phyloP scores from a whole-genome alignment of 192 early-diverging fungal genomes.

The Funneliformis mosseae region DNA sequence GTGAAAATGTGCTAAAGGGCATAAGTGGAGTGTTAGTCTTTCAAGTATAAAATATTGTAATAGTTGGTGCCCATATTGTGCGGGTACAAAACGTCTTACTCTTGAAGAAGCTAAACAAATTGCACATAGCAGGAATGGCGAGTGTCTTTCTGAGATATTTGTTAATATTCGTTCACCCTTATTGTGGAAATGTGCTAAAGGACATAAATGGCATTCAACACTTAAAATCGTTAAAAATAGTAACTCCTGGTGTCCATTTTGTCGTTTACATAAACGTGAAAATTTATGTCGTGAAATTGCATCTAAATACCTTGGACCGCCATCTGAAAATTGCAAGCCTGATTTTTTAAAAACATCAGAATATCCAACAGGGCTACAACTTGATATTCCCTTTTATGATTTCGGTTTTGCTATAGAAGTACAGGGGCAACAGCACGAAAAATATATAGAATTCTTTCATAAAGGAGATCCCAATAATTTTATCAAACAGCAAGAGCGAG shows the following conservation, averaged over 20 bases:
- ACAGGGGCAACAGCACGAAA: too few relatives aligned
- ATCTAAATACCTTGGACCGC: too few relatives aligned
- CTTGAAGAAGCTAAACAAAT: conserved; percentile 6
- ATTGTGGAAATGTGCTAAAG: not conserved
- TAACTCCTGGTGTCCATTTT: conserved; percentile 6
- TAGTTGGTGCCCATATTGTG: conserved; percentile 2
- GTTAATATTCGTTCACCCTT: not conserved
- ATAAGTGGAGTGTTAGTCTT: not conserved
- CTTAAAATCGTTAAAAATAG: not conserved
- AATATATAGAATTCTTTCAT: too few relatives aligned
- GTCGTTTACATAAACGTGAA: too few relatives aligned
- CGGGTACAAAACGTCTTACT: not conserved
- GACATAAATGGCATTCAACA: not conserved
- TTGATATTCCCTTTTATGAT: not conserved
- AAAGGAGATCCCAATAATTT: too few relatives aligned
- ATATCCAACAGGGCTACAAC: too few relatives aligned
- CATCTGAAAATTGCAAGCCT: too few relatives aligned
- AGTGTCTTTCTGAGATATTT: conserved; percentile 12
- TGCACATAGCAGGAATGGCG: conserved; percentile 10
- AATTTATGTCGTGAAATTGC: too few relatives aligned
- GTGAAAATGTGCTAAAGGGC: not conserved
- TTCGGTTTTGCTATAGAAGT: not conserved
- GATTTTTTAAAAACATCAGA: too few relatives aligned
- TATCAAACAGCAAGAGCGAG: too few relatives aligned
- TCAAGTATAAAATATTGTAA: not conserved